Base-by-base conservation (phyloP, 2,329 filamentous ascomycete species). In the Chaetomiaceae sp. region DNA sequence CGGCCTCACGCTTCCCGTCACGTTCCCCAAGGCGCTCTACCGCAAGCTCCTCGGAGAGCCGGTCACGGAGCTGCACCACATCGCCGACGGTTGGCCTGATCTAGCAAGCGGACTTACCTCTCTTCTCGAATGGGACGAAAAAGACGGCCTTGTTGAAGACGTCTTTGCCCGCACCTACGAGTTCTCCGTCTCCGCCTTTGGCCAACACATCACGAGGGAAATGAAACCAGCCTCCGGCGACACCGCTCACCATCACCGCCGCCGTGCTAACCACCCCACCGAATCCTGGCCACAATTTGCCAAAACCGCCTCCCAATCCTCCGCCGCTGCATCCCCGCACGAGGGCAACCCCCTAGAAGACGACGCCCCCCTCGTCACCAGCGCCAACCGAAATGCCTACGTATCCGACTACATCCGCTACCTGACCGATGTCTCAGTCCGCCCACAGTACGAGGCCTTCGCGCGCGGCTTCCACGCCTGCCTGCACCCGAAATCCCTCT, bases 1-100 rank as follows among this genome's bases (percentile, higher is more conserved):
- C 61, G 92, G 92, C 1, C 76, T 97, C 21, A 96, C 91, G 0
- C 75, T 99, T 1, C 94, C 94, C 0, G 79, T 97, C 37, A 95
- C 87, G 1, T 94, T 99, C 56, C 94, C 94, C 0, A 79, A 82
- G 53, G 88, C 85, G 0, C 78, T 99, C 3, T 99, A 99, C 70
- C 80, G 83, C 48, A 89, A 89, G 61, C 76, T 97, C 0, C 75
- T 95, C 1, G 82, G 81, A 8, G 75, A 86, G 54, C 82, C 84
- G 8, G 82, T 87, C 14, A 82, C 81, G 30, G 79, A 85, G 52
- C 73, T 94, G 2, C 81, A 89, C 42, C 85, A 91, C 65, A 90
- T 97, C 57, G 75, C 78, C 2, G 91, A 96, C 62, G 90, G 89
- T 4, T 97, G 92, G 92, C 88, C 90, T 1, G 84, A 86, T 14